Conservation (phyloP, 257 asterid genomes). For the Capsicum baccatum region DNA sequence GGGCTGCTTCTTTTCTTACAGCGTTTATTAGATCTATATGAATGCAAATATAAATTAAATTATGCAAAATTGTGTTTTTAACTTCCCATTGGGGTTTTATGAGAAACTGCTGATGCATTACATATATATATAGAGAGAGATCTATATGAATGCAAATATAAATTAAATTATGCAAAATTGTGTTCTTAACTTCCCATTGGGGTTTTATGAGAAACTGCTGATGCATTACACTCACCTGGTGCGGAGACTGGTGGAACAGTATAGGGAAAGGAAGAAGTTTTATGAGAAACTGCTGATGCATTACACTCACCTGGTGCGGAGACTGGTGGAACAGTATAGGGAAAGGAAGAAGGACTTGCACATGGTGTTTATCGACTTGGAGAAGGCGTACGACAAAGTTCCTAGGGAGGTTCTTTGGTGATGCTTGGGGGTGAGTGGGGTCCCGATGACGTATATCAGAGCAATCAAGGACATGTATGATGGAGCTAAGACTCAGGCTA, state of each 20-base stretch:
- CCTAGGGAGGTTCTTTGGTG: no score
- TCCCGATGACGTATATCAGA: no score
- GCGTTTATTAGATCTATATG: conserved; percentile 10
- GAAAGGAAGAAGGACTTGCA: no score
- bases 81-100: conserved; percentile 15
- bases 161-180: conserved; percentile 7
- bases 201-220: not conserved
- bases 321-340: no score
- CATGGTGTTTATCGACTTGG: no score
- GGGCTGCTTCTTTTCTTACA: conserved; percentile 11
- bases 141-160: conserved; percentile 7
- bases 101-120: not conserved
- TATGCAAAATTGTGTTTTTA: not conserved
- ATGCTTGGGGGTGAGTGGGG: no score
- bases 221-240: no score
- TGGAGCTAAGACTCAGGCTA: no score
- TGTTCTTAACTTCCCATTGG: not conserved
- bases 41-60: conserved; percentile 4
- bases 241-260: no score
- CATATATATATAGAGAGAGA: not conserved
- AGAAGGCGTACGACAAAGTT: no score
- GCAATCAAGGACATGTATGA: no score
- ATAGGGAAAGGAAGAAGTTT: not conserved
- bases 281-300: not conserved
- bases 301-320: no score